These are phyloP conservation scores for Cudoniella acicularis DNA, from an alignment of 495 filamentous ascomycete species.

Conservation along the genomic window DNA sequence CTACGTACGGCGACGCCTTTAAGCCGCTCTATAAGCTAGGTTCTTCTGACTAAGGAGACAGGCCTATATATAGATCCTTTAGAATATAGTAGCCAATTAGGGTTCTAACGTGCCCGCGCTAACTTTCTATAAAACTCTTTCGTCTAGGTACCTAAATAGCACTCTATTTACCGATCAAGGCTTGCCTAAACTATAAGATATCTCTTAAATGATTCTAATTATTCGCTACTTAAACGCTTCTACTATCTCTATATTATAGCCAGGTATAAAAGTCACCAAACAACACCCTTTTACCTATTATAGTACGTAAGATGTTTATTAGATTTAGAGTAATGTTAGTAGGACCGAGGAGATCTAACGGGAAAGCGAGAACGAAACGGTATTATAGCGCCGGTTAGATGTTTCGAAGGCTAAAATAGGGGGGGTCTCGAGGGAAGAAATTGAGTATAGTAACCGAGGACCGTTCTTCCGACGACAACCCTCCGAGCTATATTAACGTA, in stretches of 20 bases:
- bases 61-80: constrained; percentile 3
- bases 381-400: constrained; percentile 4
- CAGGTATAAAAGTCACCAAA: neutral
- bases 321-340: constrained; percentile 1
- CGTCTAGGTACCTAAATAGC: neutral
- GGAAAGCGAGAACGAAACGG: constrained; percentile 1
- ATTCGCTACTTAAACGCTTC: neutral
- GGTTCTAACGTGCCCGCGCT: constrained; percentile 1
- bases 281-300: constrained; percentile 2
- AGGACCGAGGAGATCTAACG: constrained; percentile 10
- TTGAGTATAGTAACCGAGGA: neutral
- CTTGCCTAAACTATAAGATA: neutral
- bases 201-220: neutral
- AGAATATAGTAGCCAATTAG: constrained; percentile 3
- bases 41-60: constrained; percentile 5
- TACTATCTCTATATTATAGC: neutral
- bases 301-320: constrained; percentile 2
- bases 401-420: neutral
- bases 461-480: constrained; percentile 3
- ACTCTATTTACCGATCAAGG: constrained; percentile 2
- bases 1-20: neutral
- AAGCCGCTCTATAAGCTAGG: neutral
- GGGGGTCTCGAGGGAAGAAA: constrained; percentile 1
- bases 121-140: constrained; percentile 6
- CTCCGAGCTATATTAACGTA: constrained; percentile 2